Conservation (phyloP, 305 asterid species). For the Ruellia speciosa region DNA sequence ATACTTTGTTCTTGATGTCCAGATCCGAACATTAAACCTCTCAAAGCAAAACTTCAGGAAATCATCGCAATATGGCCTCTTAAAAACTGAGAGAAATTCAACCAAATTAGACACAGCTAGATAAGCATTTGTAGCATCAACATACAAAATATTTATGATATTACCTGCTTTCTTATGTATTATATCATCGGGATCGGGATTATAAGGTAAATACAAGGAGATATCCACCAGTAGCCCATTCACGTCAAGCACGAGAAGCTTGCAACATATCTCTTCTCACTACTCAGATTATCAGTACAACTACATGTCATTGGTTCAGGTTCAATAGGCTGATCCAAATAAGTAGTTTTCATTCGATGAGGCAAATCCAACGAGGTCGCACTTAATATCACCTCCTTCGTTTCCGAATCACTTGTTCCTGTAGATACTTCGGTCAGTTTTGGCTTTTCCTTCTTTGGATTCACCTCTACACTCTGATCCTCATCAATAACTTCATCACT, state of each 20-base stretch:
- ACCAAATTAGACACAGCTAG: neutral
- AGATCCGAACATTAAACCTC: slow-evolving; percentile 47
- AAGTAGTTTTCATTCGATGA: too few relatives aligned
- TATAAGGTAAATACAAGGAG: slow-evolving; percentile 37
- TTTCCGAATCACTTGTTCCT: neutral
- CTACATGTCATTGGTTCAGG: too few relatives aligned
- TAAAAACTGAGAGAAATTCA: neutral
- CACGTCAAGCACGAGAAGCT: slow-evolving; percentile 87
- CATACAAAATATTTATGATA: neutral
- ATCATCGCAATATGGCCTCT: slow-evolving; percentile 9
- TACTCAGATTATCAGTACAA: too few relatives aligned
- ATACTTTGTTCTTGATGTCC: slow-evolving; percentile 86
- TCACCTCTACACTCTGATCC: neutral
- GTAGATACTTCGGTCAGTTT: neutral
- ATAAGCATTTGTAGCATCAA: too few relatives aligned
- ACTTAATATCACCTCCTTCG: neutral
- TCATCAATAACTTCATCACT: neutral
- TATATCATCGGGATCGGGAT: slow-evolving; percentile 40
- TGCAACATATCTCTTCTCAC: slow-evolving; percentile 21
- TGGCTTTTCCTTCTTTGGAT: neutral
- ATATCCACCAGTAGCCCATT: slow-evolving; percentile 80
- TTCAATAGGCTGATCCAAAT: too few relatives aligned
- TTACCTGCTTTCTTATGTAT: slow-evolving; percentile 65
- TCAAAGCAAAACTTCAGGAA: slow-evolving; percentile 15
- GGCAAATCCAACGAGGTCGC: too few relatives aligned